Conservation (phyloP, 2,329 filamentous ascomycete genomes). For the Hypoxylon sp. region DNA sequence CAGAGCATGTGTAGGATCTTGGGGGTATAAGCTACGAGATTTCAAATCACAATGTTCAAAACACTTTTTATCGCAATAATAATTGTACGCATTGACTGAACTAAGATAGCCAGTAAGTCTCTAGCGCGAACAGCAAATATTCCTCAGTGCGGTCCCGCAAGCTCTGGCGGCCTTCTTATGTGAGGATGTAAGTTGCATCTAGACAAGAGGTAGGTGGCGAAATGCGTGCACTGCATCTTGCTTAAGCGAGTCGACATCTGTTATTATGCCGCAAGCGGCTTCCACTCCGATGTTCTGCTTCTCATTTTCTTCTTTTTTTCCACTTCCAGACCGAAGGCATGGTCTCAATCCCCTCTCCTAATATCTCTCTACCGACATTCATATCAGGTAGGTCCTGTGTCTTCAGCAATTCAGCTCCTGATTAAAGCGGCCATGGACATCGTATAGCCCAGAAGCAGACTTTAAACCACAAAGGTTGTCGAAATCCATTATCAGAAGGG, state of each 20-base stretch:
- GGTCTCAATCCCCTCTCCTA: slow-evolving; percentile 20
- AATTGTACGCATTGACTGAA: slow-evolving; percentile 28
- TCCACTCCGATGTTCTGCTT: slow-evolving; percentile 14
- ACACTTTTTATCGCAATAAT: not conserved
- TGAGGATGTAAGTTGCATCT: slow-evolving; percentile 15
- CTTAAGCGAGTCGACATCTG: slow-evolving; percentile 24
- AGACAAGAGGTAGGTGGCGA: slow-evolving; percentile 6
- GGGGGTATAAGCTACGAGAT: not conserved
- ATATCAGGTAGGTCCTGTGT: slow-evolving; percentile 31
- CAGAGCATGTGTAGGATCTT: not conserved
- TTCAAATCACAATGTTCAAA: slow-evolving; percentile 5
- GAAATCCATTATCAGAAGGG: slow-evolving; percentile 29
- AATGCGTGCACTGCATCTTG: slow-evolving; percentile 22
- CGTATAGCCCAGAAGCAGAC: slow-evolving; percentile 42
- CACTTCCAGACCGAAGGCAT: slow-evolving; percentile 10
- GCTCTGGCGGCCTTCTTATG: slow-evolving; percentile 16
- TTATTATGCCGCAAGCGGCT: slow-evolving; percentile 28
- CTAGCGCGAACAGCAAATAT: slow-evolving; percentile 23
- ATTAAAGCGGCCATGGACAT: slow-evolving; percentile 40
- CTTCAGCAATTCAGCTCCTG: slow-evolving; percentile 31
- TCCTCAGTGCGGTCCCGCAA: slow-evolving; percentile 12
- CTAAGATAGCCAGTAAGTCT: slow-evolving; percentile 13
- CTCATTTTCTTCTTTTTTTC: slow-evolving; percentile 22
- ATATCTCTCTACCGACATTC: slow-evolving; percentile 31
- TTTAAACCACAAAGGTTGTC: slow-evolving; percentile 37